Conservation (phyloP, 1,284 basidiomycete genomes). For the Tilletia caries region DNA sequence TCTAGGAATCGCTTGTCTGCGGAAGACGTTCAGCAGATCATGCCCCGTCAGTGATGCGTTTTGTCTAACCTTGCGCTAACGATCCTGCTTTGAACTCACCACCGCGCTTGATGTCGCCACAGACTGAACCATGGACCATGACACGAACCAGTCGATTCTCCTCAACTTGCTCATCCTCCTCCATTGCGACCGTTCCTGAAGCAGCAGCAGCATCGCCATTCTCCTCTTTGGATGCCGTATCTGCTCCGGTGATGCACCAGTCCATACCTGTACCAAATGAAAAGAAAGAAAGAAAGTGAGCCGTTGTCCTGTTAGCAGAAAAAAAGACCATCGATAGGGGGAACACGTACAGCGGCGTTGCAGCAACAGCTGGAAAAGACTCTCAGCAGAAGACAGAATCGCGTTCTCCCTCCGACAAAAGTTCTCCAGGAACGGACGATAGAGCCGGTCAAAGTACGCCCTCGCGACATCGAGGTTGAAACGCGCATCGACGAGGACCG, state of each 20-base stretch:
- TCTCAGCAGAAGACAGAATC: neutral
- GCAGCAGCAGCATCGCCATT: no score
- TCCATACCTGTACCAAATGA: no score
- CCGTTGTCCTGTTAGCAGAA: no score
- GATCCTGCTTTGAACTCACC: neutral
- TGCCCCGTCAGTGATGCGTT: neutral
- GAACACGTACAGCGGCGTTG: neutral
- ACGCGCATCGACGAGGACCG: conserved; percentile 32
- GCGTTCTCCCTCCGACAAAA: conserved; percentile 19
- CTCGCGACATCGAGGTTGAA: conserved; percentile 20
- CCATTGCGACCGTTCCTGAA: no score
- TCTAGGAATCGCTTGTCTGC: no score
- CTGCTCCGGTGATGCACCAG: no score
- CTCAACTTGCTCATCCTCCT: no score
- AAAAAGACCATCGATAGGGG: no score
- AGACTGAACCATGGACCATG: neutral
- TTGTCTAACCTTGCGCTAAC: neutral
- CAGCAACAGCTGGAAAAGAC: neutral
- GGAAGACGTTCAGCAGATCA: neutral
- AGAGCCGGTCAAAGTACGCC: conserved; percentile 23
- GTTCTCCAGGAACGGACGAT: conserved; percentile 24
- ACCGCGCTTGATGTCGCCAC: neutral
- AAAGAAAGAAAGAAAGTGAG: no score
- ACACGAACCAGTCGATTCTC: neutral
- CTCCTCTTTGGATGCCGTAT: no score